Base-by-base conservation (phyloP, 352 stramenopile species). In the Phytophthora tubulina region DNA sequence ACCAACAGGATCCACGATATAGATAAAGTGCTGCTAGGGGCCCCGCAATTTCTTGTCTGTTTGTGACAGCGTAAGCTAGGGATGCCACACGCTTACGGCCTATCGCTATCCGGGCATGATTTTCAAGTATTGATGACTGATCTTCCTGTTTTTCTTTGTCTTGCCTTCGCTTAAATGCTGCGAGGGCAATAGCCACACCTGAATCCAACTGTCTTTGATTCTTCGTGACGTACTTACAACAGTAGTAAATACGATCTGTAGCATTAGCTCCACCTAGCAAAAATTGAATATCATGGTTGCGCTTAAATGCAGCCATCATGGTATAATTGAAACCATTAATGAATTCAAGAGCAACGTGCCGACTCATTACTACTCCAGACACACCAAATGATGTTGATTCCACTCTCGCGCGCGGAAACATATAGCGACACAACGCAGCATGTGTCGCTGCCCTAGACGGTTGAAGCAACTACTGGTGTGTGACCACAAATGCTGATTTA, bases 401-500 rank as follows among this genome's bases (percentile, higher is more conserved):
- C 15, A 45, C 14, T 6, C 39, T 0, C 13, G 44, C 50, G 11
- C 35, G 27, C 3, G 33, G 50, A 32, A 57, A 57, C 6, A 4
- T 5, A 45, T 46, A 57, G 3, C 50, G 14, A 10, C 50, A 44
- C 6, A 32, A 45, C 15, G 50, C 11, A n/a, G 50, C 32, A 45
- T 14, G 7, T 5, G 9, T 3, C 0, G 50, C 33, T 6, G 17
- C 35, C 14, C 50, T 14, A 45, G 50, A 57, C 10, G 36, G n/a
- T 44, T 57, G 13, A 57, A 57, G 33, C 38, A 51, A 10, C 8
- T 52, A 9, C 4, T 50, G 1, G 54, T 62, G 30, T 62, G 54
- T 21, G 10, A 51, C 54, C 54, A 53, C 39, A 2, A 51, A 36
- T 62, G 54, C 41, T 62, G 27, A 17, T 62, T 62, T 7, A 62